phyloP scores from a whole-genome alignment of 306 rosid genomes.

The Pyrus communis region DNA sequence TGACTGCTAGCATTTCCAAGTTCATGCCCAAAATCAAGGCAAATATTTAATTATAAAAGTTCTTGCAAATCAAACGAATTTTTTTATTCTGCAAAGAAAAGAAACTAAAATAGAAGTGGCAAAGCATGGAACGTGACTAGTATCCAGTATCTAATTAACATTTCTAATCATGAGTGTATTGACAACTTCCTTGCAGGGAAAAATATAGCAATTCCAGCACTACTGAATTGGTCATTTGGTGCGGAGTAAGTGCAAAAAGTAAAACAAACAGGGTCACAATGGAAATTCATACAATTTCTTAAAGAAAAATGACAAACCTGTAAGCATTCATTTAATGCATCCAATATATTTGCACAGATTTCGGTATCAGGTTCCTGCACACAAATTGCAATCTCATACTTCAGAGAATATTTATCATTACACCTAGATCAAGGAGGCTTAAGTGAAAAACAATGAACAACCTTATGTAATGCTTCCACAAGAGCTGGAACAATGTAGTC shows the following conservation, averaged over 20 bases:
- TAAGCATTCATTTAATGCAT: slow-evolving; percentile 79
- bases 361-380: slow-evolving; percentile 95
- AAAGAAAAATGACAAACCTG: slow-evolving; percentile 44
- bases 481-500: slow-evolving; percentile 82
- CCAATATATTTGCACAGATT: slow-evolving; percentile 90
- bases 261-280: neutral
- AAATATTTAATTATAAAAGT: neutral
- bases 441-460: neutral
- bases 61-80: neutral
- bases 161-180: neutral
- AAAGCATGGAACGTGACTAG: neutral
- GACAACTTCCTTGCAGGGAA: neutral
- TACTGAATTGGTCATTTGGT: neutral
- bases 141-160: neutral
- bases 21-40: too few species aligned
- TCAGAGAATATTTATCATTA: neutral
- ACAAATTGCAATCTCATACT: slow-evolving; percentile 1
- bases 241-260: neutral
- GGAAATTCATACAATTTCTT: neutral
- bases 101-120: neutral
- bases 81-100: too few species aligned
- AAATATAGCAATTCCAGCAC: neutral
- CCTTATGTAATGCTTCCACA: slow-evolving; percentile 95
- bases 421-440: neutral
- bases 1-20: neutral